A percentile compares a stretch with the other conserved stretches of the same genome.
These are phyloP conservation scores for Apophysomyces variabilis DNA, from an alignment of 371 early-diverging fungal genomes.

Conservation along the genomic window DNA sequence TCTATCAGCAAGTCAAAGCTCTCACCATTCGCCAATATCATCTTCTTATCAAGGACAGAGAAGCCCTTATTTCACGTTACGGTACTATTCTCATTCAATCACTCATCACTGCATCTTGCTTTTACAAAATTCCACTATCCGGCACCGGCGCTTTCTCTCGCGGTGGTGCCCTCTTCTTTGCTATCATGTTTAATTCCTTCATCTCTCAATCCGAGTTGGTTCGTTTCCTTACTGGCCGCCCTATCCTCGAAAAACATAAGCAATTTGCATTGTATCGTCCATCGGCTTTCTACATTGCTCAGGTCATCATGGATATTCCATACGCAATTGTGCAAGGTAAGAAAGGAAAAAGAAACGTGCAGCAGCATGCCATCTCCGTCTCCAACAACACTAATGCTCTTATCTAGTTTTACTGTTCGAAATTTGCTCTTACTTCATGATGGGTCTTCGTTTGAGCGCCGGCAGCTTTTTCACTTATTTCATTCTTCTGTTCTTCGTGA, in stretches of 20 bases:
- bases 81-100: constrained; percentile 65
- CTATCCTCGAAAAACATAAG: constrained; percentile 71
- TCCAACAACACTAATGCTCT: constrained; percentile 16
- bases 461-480: constrained; percentile 58
- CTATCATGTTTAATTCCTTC: constrained; percentile 60
- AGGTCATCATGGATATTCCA: constrained; percentile 50
- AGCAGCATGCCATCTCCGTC: constrained; percentile 3
- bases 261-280: constrained; percentile 69
- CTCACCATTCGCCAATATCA: constrained; percentile 67
- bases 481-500: constrained; percentile 42
- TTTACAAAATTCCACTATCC: constrained; percentile 56
- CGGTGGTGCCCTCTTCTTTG: constrained; percentile 71
- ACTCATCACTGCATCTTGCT: constrained; percentile 72
- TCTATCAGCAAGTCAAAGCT: constrained; percentile 62
- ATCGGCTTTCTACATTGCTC: constrained; percentile 63
- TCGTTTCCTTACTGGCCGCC: constrained; percentile 57
- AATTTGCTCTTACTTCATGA: constrained; percentile 53
- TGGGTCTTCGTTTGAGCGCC: constrained; percentile 48
- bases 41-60: constrained; percentile 53
- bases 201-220: constrained; percentile 58
- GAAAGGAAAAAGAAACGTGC: constrained; percentile 14
- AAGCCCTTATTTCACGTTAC: constrained; percentile 59
- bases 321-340: constrained; percentile 46
- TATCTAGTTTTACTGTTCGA: constrained; percentile 28
- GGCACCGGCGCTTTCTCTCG: constrained; percentile 70